These are phyloP conservation scores for Penicillium sclerotigenum DNA, from an alignment of 2,329 filamentous ascomycete genomes.

Conservation along the genomic window DNA sequence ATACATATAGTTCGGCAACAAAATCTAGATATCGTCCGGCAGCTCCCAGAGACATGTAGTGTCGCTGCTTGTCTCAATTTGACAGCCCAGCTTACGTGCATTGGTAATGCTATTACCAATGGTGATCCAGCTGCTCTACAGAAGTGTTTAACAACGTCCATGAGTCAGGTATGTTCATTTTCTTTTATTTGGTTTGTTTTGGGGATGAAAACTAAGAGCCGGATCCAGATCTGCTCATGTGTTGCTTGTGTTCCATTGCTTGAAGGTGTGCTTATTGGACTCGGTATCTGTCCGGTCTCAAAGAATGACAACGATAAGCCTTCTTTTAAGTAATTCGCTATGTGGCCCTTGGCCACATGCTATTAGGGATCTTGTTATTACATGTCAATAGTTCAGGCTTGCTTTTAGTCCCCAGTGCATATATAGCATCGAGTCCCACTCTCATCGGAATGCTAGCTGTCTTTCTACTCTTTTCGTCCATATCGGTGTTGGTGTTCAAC, in stretches of 20 bases:
- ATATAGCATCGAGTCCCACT: not conserved
- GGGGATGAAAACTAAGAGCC: not conserved
- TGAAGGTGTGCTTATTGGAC: slow-evolving; percentile 9
- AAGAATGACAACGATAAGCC: not conserved
- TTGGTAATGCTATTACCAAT: slow-evolving; percentile 14
- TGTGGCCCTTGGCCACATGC: not conserved
- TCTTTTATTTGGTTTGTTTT: not conserved
- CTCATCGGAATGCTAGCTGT: not conserved
- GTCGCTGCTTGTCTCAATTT: slow-evolving; percentile 20
- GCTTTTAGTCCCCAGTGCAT: not conserved
- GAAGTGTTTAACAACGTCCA: slow-evolving; percentile 14
- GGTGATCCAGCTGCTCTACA: slow-evolving; percentile 17
- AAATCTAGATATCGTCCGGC: slow-evolving; percentile 12
- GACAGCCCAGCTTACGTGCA: slow-evolving; percentile 14
- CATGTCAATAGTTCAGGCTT: not conserved
- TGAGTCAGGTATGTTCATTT: slow-evolving; percentile 11
- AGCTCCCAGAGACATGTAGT: slow-evolving; percentile 18
- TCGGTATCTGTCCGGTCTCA: slow-evolving; percentile 17
- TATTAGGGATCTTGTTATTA: not conserved
- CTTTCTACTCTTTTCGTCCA: not conserved
- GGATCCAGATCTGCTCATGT: slow-evolving; percentile 20
- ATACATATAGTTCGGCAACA: slow-evolving; percentile 14
- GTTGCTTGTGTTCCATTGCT: slow-evolving; percentile 17
- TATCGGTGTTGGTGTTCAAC: not conserved
- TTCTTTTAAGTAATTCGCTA: not conserved